A percentile compares a stretch with the other conserved stretches of the same genome.
Evolutionary conservation across 345 rosid genomes (phyloP).

Genomic region (Reutealis trisperma): DNA sequence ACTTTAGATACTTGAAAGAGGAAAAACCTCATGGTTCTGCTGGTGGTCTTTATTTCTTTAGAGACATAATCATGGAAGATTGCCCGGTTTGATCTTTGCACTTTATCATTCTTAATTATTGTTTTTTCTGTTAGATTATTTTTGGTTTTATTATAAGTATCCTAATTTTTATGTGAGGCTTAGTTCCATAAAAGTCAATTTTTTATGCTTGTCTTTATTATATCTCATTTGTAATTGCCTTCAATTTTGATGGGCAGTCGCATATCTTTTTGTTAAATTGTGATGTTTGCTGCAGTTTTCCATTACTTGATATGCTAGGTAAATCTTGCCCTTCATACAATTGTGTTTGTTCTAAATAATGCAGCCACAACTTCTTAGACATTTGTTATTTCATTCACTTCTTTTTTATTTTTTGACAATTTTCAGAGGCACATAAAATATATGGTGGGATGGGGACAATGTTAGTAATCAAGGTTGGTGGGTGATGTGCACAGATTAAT

Average conservation of each 20-base stretch:
- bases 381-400: not conserved
- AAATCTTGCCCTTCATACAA: constrained; percentile 14
- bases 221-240: not conserved
- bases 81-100: constrained; percentile 48
- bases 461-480: constrained; percentile 72
- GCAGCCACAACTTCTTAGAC: not conserved
- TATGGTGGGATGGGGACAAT: constrained; percentile 81
- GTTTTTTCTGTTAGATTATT: not conserved
- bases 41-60: constrained; percentile 77
- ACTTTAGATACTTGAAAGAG: constrained; percentile 73
- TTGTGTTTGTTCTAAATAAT: not conserved
- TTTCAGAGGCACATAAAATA: constrained; percentile 66
- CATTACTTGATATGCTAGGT: constrained; percentile 75
- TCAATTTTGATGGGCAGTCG: constrained; percentile 45
- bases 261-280: constrained; percentile 74
- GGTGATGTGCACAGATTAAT: not conserved
- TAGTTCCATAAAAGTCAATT: not conserved
- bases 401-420: constrained; percentile 2
- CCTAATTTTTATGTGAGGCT: constrained; percentile 2
- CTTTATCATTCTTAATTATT: constrained; percentile 9
- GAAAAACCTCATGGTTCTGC: constrained; percentile 87
- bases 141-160: constrained; percentile 2
- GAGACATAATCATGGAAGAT: constrained; percentile 75
- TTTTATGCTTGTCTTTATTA: not conserved
- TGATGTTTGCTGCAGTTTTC: constrained; percentile 90